Evolutionary conservation across 2,329 filamentous ascomycete species (phyloP), one percentile per base, ranked within the genome.

Genomic region (Fusarium napiforme): DNA sequence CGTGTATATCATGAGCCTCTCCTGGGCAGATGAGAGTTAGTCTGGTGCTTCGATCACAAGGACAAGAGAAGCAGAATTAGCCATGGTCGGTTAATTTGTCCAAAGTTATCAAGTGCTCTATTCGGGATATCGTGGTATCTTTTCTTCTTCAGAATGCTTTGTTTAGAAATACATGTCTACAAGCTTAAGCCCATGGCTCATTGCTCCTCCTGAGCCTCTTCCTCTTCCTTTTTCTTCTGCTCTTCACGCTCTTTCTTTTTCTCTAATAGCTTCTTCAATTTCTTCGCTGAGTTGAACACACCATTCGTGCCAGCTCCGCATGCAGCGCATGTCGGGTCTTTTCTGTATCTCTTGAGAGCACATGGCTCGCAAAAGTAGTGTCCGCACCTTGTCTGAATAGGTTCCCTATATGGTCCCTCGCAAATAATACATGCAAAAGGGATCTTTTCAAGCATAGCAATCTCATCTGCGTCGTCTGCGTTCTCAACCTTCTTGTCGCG

Each of bases 361-460:
- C 96, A 99, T 2, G 88, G 87, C 81, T 98, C 93, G 80, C 96
- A 99, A 79, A 98, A 98, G 82, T 98, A 98, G 81, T 99, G 96
- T 1, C 94, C 93, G 75, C 96, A 99, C 74, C 94, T 93, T 18
- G 96, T 98, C 30, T 96, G 85, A 18, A 98, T 89, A 0, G 96
- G 96, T 64, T 89, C 87, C 77, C 90, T 92, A 83, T 97, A 98
- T 2, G 91, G 83, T 42, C 90, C 88, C 77, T 92, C 91, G 86
- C 95, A 98, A 70, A 97, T 94, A 72, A 97, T 90, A 81, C 95
- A 98, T 3, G 90, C 93, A 79, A 97, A 97, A 0, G 95, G 95
- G 28, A 97, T 97, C 77, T 91, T 93, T 79, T 95, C 91, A 57
- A 97, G 84, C 79, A 96, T 83, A 26, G 90, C 91, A 49, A 93